These are phyloP conservation scores for Xanthoparmelia taractica DNA, from an alignment of 495 filamentous ascomycete genomes.

Conservation along the genomic window DNA sequence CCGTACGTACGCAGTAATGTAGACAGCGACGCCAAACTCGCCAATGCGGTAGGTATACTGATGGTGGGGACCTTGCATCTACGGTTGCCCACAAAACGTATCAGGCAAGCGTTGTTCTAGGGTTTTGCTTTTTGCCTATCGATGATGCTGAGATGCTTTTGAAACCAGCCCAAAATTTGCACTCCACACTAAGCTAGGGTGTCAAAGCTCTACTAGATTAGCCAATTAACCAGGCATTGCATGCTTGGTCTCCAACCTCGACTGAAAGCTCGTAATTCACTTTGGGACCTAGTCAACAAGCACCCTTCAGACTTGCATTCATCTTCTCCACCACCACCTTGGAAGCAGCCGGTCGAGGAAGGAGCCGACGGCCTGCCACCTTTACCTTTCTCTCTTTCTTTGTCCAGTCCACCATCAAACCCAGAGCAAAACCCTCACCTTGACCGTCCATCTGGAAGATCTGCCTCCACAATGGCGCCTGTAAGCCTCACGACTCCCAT, in stretches of 20 bases:
- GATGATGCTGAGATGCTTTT: conserved; percentile 17
- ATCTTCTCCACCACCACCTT: conserved; percentile 27
- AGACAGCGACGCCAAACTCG: background rate
- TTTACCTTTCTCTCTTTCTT: conserved; percentile 38
- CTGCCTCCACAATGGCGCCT: conserved; percentile 52
- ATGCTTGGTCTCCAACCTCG: conserved; percentile 58
- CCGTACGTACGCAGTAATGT: background rate
- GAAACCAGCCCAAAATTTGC: conserved; percentile 3
- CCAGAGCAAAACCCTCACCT: conserved; percentile 31
- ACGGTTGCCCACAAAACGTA: conserved; percentile 5
- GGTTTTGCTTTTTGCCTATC: conserved; percentile 10
- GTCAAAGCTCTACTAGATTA: conserved; percentile 6
- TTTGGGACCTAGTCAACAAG: conserved; percentile 59
- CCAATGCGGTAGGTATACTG: background rate
- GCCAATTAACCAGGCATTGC: conserved; percentile 18
- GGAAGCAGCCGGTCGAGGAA: conserved; percentile 24
- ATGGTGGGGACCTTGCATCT: background rate
- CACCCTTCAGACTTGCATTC: conserved; percentile 36
- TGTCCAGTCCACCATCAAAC: conserved; percentile 31
- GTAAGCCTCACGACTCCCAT: conserved; percentile 34
- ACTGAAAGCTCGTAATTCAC: conserved; percentile 61
- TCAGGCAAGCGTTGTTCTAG: conserved; percentile 6
- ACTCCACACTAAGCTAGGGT: conserved; percentile 6
- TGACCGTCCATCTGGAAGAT: background rate
- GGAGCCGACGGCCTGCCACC: conserved; percentile 41